Percentiles rank a stretch among this genome's conserved stretches.
These are phyloP conservation scores for Chlamydomonas applanata DNA, from an alignment of 139 green algal genomes.

Conservation along the genomic window DNA sequence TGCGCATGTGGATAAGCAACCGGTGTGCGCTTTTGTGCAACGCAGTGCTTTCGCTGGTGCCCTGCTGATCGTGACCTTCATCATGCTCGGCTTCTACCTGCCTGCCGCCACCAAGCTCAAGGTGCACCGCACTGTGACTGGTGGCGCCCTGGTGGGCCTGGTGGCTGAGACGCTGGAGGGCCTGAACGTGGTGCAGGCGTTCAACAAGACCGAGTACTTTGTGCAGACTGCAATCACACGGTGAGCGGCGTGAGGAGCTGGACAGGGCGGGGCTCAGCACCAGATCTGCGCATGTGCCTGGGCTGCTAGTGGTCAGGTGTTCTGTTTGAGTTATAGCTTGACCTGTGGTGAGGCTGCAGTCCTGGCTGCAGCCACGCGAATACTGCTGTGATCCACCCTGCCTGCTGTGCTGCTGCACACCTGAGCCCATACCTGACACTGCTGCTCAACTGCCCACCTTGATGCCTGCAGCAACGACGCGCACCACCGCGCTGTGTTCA, in stretches of 20 bases:
- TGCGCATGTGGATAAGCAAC: no score
- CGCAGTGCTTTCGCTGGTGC: constrained; percentile 37
- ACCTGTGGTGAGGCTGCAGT: no score
- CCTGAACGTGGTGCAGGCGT: constrained; percentile 55
- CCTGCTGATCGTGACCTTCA: constrained; percentile 44
- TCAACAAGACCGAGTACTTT: constrained; percentile 49
- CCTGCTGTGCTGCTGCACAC: no score
- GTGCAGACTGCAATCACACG: constrained; percentile 19
- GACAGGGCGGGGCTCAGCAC: no score
- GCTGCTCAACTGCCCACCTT: no score
- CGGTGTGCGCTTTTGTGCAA: no score
- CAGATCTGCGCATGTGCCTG: no score
- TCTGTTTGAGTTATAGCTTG: no score
- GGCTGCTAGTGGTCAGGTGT: no score
- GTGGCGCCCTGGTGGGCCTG: constrained; percentile 52
- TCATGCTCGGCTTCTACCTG: constrained; percentile 60
- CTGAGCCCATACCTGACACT: no score
- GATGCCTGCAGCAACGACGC: constrained; percentile 35
- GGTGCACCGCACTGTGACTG: constrained; percentile 42
- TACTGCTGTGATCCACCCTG: no score
- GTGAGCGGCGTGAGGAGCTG: not conserved
- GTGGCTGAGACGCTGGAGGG: constrained; percentile 61
- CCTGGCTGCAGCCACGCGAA: no score
- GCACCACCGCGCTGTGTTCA: constrained; percentile 59
- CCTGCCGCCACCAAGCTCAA: constrained; percentile 59